Evolutionary conservation across 1,139 yeast species (phyloP).

Genomic region (Debaryomyces udenii): DNA sequence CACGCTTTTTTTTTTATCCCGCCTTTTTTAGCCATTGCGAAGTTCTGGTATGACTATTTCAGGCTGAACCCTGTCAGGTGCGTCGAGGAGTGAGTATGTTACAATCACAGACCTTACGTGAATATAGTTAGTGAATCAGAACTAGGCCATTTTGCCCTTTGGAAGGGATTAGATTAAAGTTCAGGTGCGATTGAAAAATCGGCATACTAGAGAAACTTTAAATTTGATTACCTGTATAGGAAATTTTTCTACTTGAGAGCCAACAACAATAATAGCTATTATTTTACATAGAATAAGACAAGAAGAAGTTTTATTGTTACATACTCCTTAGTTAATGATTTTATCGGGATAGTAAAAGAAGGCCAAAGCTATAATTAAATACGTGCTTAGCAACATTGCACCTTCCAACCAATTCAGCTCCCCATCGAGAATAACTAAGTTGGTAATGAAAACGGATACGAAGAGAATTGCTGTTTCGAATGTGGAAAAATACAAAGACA

Average conservation of each 20-base stretch:
- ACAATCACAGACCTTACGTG: too few species aligned
- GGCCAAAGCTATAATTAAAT: constrained; percentile 83
- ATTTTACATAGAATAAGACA: neutral
- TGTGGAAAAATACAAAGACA: constrained; percentile 88
- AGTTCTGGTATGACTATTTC: too few species aligned
- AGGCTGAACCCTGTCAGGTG: too few species aligned
- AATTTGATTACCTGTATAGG: neutral
- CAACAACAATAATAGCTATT: too few species aligned
- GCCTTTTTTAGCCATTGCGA: too few species aligned
- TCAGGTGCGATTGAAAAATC: neutral
- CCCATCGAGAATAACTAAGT: constrained; percentile 88
- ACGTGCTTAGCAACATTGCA: constrained; percentile 84
- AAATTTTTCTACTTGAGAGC: neutral
- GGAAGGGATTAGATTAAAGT: neutral
- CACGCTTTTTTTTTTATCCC: constrained; percentile 2
- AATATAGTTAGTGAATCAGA: too few species aligned
- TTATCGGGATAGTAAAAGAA: constrained; percentile 78
- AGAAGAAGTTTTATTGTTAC: neutral
- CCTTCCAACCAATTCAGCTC: constrained; percentile 98
- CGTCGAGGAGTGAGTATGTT: too few species aligned
- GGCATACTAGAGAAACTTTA: neutral
- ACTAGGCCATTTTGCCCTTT: too few species aligned
- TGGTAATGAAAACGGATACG: constrained; percentile 83
- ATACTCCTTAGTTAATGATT: constrained; percentile 4
- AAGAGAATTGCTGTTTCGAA: constrained; percentile 92